phyloP scores from a whole-genome alignment of 345 rosid species.

The Camelina laxa region DNA sequence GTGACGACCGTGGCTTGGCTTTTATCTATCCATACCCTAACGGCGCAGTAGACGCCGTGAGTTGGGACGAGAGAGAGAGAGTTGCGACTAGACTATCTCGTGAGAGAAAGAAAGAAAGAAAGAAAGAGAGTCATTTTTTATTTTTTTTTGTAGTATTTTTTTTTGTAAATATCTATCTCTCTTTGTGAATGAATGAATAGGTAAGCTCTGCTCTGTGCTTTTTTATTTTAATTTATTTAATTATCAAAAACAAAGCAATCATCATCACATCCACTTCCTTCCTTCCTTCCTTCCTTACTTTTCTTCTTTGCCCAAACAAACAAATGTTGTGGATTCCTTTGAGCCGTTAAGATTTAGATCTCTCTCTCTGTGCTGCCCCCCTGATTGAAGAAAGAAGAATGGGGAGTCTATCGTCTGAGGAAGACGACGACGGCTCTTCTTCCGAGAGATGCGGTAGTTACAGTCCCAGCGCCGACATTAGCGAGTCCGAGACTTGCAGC shows the following conservation, averaged over 20 bases:
- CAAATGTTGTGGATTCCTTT: conserved; percentile 23
- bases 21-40: too few species aligned
- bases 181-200: too few species aligned
- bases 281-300: background rate
- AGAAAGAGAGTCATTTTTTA: too few species aligned
- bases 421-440: conserved; percentile 60
- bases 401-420: conserved; percentile 78
- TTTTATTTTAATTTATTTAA: conserved; percentile 8
- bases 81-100: too few species aligned
- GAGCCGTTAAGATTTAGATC: conserved; percentile 29
- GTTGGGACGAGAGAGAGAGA: too few species aligned
- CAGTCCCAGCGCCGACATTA: conserved; percentile 93
- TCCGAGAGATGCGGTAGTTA: conserved; percentile 92
- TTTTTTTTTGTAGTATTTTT: too few species aligned
- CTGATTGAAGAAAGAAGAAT: conserved; percentile 25
- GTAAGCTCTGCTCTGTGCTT: background rate
- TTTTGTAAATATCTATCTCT: too few species aligned
- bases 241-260: background rate
- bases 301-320: conserved; percentile 9
- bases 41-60: background rate
- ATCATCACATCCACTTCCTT: conserved; percentile 38
- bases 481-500: conserved; percentile 94
- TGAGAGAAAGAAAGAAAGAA: too few species aligned
- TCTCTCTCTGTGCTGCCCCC: background rate
- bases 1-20: too few species aligned